These are phyloP conservation scores for Cercophora samala DNA, from an alignment of 495 filamentous ascomycete genomes.

Conservation along the genomic window DNA sequence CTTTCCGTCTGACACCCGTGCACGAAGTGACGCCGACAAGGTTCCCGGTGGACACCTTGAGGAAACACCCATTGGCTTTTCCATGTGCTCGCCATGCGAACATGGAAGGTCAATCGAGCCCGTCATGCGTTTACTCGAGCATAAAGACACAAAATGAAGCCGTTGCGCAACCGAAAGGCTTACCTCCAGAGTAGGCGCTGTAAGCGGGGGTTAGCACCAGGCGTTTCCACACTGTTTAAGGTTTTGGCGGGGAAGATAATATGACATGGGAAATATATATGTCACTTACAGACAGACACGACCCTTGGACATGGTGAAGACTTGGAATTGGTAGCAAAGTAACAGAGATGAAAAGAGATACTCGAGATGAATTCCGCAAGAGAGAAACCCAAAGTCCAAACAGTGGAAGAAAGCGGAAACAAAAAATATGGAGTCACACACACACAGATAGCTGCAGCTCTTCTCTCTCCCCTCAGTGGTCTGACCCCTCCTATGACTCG, in stretches of 20 bases:
- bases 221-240: not conserved
- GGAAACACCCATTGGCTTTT: slow-evolving; percentile 2
- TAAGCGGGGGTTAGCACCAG: slow-evolving; percentile 17
- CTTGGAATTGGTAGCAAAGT: not conserved
- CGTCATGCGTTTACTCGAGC: not conserved
- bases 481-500: slow-evolving; percentile 16
- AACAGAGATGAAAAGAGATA: not conserved
- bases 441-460: not conserved
- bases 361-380: not conserved
- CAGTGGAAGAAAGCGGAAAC: slow-evolving; percentile 6
- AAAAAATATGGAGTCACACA: not conserved
- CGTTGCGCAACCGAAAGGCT: slow-evolving; percentile 6
- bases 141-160: not conserved
- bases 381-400: not conserved
- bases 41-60: not conserved
- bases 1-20: not conserved
- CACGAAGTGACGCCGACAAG: slow-evolving; percentile 4
- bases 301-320: slow-evolving; percentile 39
- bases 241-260: not conserved
- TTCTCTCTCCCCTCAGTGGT: not conserved
- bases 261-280: slow-evolving; percentile 4
- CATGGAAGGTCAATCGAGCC: not conserved
- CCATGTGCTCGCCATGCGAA: slow-evolving; percentile 1
- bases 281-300: slow-evolving; percentile 46
- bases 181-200: slow-evolving; percentile 48